Percentiles rank a stretch among this genome's conserved stretches.
These are phyloP conservation scores for Stephania yunnanensis DNA, from an alignment of 164 flowering plant genomes.

Conservation along the genomic window DNA sequence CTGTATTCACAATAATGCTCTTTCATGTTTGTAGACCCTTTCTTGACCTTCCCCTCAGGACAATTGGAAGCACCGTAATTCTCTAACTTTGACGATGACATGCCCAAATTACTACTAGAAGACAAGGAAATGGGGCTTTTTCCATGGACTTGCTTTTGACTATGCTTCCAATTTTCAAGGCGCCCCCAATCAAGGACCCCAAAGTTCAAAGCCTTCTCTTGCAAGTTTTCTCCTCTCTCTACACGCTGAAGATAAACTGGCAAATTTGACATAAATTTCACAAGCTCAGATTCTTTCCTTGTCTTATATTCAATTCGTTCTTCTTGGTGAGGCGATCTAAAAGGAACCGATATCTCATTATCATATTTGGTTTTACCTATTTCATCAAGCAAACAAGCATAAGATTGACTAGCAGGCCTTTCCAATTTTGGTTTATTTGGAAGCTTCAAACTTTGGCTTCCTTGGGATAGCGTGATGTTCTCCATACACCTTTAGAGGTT, in stretches of 20 bases:
- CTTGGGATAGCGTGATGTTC: slow-evolving; percentile 12
- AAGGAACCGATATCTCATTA: slow-evolving; percentile 6
- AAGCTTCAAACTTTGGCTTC: slow-evolving; percentile 16
- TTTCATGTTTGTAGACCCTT: slow-evolving; percentile 20
- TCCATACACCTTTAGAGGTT: slow-evolving; percentile 23
- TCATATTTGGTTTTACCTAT: slow-evolving; percentile 17
- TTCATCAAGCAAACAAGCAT: slow-evolving; percentile 13
- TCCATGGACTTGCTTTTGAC: slow-evolving; percentile 20
- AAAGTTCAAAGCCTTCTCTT: slow-evolving; percentile 61
- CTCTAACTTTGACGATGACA: slow-evolving; percentile 1
- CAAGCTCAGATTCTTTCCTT: slow-evolving; percentile 56
- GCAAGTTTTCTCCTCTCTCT: slow-evolving; percentile 40
- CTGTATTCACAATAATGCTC: slow-evolving; percentile 22
- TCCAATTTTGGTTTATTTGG: slow-evolving; percentile 24
- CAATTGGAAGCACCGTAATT: slow-evolving; percentile 10
- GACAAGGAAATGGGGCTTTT: slow-evolving; percentile 13
- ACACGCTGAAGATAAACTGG: slow-evolving; percentile 61
- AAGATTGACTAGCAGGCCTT: slow-evolving; percentile 14
- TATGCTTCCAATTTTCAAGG: slow-evolving; percentile 65
- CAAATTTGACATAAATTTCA: slow-evolving; percentile 78
- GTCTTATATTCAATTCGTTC: slow-evolving; percentile 19
- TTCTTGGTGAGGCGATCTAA: slow-evolving; percentile 22
- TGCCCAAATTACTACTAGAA: slow-evolving; percentile 9
- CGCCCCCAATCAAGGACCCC: slow-evolving; percentile 88
- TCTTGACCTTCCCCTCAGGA: slow-evolving; percentile 19